Evolutionary conservation across 2,329 filamentous ascomycete species (phyloP).

Genomic region (Cucurbitaria berberidis): DNA sequence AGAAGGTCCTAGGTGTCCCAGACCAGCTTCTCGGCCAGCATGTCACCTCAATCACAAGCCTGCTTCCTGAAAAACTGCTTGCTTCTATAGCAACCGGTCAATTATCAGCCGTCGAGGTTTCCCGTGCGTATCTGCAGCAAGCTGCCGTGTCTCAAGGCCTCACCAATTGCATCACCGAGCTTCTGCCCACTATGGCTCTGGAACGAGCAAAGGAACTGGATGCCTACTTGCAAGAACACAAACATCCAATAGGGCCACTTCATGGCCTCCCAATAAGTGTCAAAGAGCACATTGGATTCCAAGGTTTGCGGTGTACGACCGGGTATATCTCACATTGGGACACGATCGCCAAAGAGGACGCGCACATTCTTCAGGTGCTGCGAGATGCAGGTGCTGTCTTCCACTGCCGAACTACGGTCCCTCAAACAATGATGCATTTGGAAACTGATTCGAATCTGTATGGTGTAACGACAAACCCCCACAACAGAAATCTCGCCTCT

Average conservation of each 20-base stretch:
- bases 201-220: slow-evolving; percentile 47
- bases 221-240: slow-evolving; percentile 32
- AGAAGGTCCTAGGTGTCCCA: slow-evolving; percentile 26
- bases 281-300: slow-evolving; percentile 54
- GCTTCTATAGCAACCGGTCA: slow-evolving; percentile 20
- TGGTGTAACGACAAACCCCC: slow-evolving; percentile 60
- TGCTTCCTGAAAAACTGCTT: slow-evolving; percentile 29
- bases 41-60: slow-evolving; percentile 24
- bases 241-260: slow-evolving; percentile 46
- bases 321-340: slow-evolving; percentile 60
- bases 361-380: not conserved
- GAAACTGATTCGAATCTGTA: slow-evolving; percentile 59
- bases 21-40: slow-evolving; percentile 17
- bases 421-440: slow-evolving; percentile 61
- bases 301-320: slow-evolving; percentile 16
- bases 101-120: slow-evolving; percentile 33
- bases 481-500: slow-evolving; percentile 57
- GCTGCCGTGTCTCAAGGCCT: slow-evolving; percentile 37
- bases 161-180: slow-evolving; percentile 46
- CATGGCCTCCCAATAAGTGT: slow-evolving; percentile 53
- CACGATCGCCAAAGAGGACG: slow-evolving; percentile 35
- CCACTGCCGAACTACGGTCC: slow-evolving; percentile 61
- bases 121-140: slow-evolving; percentile 32
- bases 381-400: slow-evolving; percentile 56
- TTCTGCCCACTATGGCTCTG: slow-evolving; percentile 52